Percentiles rank a stretch among this genome's conserved stretches.
phyloP scores from a whole-genome alignment of 352 stramenopile genomes.

The Blastocystis hominis region DNA sequence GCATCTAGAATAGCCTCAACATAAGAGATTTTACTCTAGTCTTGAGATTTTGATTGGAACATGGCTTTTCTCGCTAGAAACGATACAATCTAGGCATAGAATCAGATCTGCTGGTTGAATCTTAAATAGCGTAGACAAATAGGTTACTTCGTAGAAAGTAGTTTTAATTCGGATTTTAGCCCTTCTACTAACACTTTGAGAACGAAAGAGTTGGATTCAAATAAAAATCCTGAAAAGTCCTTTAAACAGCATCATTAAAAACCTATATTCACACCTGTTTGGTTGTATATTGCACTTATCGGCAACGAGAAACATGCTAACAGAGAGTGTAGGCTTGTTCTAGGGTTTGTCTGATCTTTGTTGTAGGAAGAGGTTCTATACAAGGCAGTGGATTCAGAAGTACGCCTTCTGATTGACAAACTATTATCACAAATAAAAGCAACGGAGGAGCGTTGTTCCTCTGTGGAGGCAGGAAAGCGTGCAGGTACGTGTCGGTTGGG shows the following conservation, averaged over 20 bases:
- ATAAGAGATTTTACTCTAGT: too few species aligned
- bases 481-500: neutral
- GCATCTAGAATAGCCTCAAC: too few species aligned
- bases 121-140: too few species aligned
- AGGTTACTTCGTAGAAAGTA: neutral
- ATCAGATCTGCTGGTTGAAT: too few species aligned
- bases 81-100: too few species aligned
- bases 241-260: neutral
- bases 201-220: neutral
- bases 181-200: neutral
- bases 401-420: neutral
- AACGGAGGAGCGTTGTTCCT: neutral
- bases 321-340: conserved; percentile 13
- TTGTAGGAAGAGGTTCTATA: conserved; percentile 21
- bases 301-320: neutral
- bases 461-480: neutral
- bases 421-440: neutral
- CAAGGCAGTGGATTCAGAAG: conserved; percentile 15
- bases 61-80: too few species aligned
- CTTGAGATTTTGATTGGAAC: too few species aligned
- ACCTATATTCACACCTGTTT: neutral
- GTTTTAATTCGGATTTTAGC: neutral
- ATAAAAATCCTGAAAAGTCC: neutral
- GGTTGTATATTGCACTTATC: neutral
- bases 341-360: neutral